These are phyloP conservation scores for Venustampulla echinocandica DNA, from an alignment of 495 filamentous ascomycete species.

Conservation along the genomic window DNA sequence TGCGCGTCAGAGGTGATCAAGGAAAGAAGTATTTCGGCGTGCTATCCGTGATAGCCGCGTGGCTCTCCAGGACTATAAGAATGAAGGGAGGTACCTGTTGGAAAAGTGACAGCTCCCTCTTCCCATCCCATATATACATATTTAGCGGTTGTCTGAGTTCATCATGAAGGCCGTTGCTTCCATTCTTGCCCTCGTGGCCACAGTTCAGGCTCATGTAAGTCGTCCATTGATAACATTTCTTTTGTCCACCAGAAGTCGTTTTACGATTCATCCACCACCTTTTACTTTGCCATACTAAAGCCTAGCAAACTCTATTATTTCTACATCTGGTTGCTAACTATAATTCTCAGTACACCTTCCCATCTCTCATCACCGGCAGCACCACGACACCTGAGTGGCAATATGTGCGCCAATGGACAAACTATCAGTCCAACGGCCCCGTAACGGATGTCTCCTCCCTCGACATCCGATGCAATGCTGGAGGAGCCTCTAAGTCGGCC, in stretches of 20 bases:
- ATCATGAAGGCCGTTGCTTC: too few species aligned
- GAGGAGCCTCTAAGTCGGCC: slow-evolving; percentile 34
- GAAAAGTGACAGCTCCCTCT: too few species aligned
- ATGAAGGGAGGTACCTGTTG: too few species aligned
- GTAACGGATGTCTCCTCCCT: slow-evolving; percentile 39
- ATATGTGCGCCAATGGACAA: slow-evolving; percentile 29
- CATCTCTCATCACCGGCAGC: background rate
- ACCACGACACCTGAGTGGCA: slow-evolving; percentile 9
- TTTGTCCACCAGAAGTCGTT: background rate
- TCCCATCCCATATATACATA: too few species aligned
- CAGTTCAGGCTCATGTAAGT: background rate
- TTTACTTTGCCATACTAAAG: background rate
- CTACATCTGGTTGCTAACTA: background rate
- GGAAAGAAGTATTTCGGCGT: too few species aligned
- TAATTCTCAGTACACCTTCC: slow-evolving; percentile 1
- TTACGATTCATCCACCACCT: background rate
- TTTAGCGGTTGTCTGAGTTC: too few species aligned
- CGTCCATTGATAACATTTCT: background rate
- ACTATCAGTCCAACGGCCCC: slow-evolving; percentile 27
- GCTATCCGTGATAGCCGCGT: too few species aligned
- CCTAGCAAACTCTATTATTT: background rate
- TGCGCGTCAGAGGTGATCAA: too few species aligned
- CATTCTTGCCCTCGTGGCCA: background rate
- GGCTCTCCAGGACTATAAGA: too few species aligned
- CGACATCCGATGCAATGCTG: slow-evolving; percentile 51